Evolutionary conservation across 192 early-diverging fungal species (phyloP).

Genomic region (Coemansia sp.): DNA sequence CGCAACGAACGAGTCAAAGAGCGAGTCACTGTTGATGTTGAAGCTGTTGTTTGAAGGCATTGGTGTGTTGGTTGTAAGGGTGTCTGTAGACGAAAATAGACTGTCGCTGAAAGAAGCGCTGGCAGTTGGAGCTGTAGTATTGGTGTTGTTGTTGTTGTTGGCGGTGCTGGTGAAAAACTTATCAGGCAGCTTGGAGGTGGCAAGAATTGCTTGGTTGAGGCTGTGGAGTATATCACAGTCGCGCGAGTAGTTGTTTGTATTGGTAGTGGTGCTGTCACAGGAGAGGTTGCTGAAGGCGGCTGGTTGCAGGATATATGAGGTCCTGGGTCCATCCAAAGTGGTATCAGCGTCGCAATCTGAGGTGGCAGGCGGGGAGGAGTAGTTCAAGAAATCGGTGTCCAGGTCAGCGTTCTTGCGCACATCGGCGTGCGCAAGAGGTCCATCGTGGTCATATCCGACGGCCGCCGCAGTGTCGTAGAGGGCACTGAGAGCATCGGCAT

Average conservation of each 20-base stretch:
- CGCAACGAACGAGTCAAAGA: slow-evolving; percentile 13
- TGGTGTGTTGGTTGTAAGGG: no score
- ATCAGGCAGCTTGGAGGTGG: no score
- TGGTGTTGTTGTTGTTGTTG: background rate
- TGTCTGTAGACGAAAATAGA: no score
- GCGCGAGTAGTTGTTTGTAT: slow-evolving; percentile 4
- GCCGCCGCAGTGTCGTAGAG: slow-evolving; percentile 18
- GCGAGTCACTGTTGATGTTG: slow-evolving; percentile 1
- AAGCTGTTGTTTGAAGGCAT: background rate
- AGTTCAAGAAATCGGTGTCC: slow-evolving; percentile 39
- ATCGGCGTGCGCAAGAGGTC: slow-evolving; percentile 5
- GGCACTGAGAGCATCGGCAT: slow-evolving; percentile 17
- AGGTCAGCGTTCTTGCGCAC: slow-evolving; percentile 16
- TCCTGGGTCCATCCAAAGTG: background rate
- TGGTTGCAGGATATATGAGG: background rate
- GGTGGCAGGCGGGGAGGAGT: background rate
- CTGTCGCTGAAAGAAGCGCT: no score
- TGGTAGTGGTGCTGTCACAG: slow-evolving; percentile 1
- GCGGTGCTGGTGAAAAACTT: background rate
- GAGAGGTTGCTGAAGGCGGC: slow-evolving; percentile 1
- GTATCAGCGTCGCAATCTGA: no score
- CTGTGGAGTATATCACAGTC: slow-evolving; percentile 2
- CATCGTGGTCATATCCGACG: background rate
- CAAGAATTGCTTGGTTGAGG: no score
- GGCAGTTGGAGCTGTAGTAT: background rate